These are phyloP conservation scores for Mucor irregularis DNA, from an alignment of 371 early-diverging fungal genomes.

Conservation along the genomic window DNA sequence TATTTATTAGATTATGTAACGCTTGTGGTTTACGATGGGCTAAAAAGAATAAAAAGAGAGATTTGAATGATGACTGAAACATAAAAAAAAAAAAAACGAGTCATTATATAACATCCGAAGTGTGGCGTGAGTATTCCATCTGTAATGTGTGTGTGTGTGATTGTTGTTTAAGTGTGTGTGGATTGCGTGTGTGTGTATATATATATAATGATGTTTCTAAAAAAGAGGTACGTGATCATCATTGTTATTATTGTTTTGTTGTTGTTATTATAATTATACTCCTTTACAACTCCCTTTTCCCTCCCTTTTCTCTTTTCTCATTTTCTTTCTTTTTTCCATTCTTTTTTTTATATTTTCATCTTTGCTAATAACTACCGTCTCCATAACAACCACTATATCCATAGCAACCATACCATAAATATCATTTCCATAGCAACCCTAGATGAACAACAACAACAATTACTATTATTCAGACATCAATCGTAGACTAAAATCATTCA, in stretches of 20 bases:
- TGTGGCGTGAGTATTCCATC: too few relatives aligned
- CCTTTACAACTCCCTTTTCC: slow-evolving; percentile 3
- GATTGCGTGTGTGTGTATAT: too few relatives aligned
- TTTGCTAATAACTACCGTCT: too few relatives aligned
- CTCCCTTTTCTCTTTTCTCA: neutral
- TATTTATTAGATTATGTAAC: slow-evolving; percentile 39
- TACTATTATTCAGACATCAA: slow-evolving; percentile 2
- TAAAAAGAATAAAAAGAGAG: slow-evolving; percentile 33
- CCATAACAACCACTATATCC: too few relatives aligned
- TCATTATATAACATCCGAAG: too few relatives aligned
- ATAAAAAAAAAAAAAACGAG: too few relatives aligned
- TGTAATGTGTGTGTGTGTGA: too few relatives aligned
- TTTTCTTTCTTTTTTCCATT: neutral
- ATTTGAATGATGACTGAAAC: slow-evolving; percentile 26
- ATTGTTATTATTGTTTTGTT: neutral
- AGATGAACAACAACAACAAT: too few relatives aligned
- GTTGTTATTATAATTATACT: neutral
- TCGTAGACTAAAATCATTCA: slow-evolving; percentile 23
- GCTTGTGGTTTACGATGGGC: slow-evolving; percentile 54
- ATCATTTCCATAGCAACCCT: too few relatives aligned
- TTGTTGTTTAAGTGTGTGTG: too few relatives aligned
- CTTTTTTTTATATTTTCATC: slow-evolving; percentile 2
- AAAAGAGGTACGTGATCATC: neutral
- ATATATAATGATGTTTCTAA: slow-evolving; percentile 7
- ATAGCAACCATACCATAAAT: too few relatives aligned